Evolutionary conservation across 768 basidiomycete species (phyloP).

Genomic region (Phanerodontia chrysosporium): DNA sequence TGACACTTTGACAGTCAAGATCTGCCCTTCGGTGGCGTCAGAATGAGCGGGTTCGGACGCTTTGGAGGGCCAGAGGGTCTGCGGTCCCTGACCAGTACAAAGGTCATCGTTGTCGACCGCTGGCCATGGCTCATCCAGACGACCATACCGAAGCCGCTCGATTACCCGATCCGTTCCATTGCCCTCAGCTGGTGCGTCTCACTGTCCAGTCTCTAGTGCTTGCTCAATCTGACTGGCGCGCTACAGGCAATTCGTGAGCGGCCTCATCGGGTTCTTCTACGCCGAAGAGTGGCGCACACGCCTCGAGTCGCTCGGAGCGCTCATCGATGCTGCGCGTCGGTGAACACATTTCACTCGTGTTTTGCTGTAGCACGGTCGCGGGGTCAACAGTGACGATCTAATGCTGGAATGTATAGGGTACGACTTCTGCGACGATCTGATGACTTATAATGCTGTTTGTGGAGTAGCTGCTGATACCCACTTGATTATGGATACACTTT

Average conservation of each 20-base stretch:
- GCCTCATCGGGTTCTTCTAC: constrained; percentile 44
- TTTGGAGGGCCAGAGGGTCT: constrained; percentile 97
- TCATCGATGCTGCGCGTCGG: constrained; percentile 35
- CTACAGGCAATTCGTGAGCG: constrained; percentile 49
- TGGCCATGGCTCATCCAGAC: constrained; percentile 85
- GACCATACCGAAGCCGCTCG: constrained; percentile 76
- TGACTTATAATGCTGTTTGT: neutral
- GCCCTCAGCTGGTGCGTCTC: constrained; percentile 64
- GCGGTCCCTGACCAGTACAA: constrained; percentile 80
- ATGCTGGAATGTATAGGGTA: neutral
- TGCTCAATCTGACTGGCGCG: neutral
- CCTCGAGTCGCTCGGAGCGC: constrained; percentile 35
- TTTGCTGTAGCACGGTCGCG: neutral
- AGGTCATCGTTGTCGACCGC: constrained; percentile 82
- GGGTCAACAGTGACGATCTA: neutral
- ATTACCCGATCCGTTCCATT: constrained; percentile 80
- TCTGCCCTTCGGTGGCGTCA: constrained; percentile 92
- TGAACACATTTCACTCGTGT: constrained; percentile 6
- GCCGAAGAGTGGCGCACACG: constrained; percentile 44
- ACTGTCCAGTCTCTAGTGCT: neutral
- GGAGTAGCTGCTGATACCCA: neutral
- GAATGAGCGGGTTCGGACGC: constrained; percentile 88
- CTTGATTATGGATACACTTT: neutral
- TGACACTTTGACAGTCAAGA: constrained; percentile 61
- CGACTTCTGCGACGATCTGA: neutral